These are phyloP conservation scores for Prasinococcaceae sp. DNA, from an alignment of 139 green algal species.

Conservation along the genomic window DNA sequence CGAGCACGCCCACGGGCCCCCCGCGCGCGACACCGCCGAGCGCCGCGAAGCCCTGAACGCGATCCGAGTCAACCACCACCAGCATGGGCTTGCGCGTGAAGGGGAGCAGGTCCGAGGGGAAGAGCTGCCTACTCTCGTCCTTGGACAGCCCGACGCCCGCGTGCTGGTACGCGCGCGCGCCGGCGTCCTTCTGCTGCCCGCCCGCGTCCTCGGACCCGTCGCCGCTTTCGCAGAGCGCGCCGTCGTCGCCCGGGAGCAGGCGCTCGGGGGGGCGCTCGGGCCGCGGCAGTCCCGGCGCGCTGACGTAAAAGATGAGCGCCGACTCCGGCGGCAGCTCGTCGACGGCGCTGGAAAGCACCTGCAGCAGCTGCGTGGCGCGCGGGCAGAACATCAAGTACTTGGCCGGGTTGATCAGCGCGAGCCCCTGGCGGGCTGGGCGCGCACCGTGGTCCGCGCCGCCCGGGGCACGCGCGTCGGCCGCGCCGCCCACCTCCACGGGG, in stretches of 20 bases:
- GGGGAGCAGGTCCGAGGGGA: slow-evolving; percentile 37
- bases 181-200: too few species aligned
- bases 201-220: too few species aligned
- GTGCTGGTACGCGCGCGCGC: too few species aligned
- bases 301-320: slow-evolving; percentile 32
- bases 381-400: slow-evolving; percentile 47
- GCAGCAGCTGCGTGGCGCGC: slow-evolving; percentile 33
- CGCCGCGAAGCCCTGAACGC: slow-evolving; percentile 8
- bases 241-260: too few species aligned
- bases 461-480: too few species aligned
- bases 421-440: too few species aligned
- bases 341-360: slow-evolving; percentile 28
- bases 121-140: slow-evolving; percentile 13
- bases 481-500: too few species aligned
- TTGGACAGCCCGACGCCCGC: not conserved
- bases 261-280: too few species aligned
- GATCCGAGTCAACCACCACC: slow-evolving; percentile 42
- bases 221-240: too few species aligned
- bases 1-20: too few species aligned
- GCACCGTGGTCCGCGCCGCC: too few species aligned
- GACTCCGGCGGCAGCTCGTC: slow-evolving; percentile 32
- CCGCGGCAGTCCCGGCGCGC: slow-evolving; percentile 1
- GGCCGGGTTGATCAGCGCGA: slow-evolving; percentile 35
- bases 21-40: not conserved
- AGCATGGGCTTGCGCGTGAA: slow-evolving; percentile 36